Percentiles rank a stretch among this genome's conserved stretches.
phyloP scores from a whole-genome alignment of 2,329 filamentous ascomycete genomes.

The Stagonosporopsis vannaccii region DNA sequence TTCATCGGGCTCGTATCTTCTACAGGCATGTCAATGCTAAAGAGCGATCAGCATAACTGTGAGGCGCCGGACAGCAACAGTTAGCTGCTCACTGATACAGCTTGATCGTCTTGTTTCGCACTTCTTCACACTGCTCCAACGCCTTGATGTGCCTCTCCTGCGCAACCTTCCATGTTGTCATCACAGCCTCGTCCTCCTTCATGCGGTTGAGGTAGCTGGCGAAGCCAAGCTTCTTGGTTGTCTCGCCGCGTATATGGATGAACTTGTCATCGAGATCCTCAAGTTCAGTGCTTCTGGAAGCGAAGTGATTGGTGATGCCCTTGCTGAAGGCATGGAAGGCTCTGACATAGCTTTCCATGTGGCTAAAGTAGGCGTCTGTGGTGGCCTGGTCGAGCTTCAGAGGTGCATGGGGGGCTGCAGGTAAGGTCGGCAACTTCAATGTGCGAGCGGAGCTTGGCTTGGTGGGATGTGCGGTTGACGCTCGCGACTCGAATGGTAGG shows the following conservation, averaged over 20 bases:
- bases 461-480: slow-evolving; percentile 55
- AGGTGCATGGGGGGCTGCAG: slow-evolving; percentile 57
- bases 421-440: slow-evolving; percentile 60
- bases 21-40: neutral
- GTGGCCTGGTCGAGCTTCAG: slow-evolving; percentile 55
- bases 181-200: slow-evolving; percentile 69
- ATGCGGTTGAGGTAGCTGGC: slow-evolving; percentile 66
- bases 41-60: slow-evolving; percentile 1
- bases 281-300: slow-evolving; percentile 57
- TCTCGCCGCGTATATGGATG: slow-evolving; percentile 61
- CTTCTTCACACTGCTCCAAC: slow-evolving; percentile 51
- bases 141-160: slow-evolving; percentile 67
- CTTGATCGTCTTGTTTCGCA: slow-evolving; percentile 42
- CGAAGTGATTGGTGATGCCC: slow-evolving; percentile 64
- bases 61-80: neutral
- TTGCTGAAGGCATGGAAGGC: slow-evolving; percentile 65
- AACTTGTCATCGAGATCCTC: slow-evolving; percentile 55
- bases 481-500: slow-evolving; percentile 66
- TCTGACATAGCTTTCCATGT: slow-evolving; percentile 63
- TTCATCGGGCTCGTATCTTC: slow-evolving; percentile 14
- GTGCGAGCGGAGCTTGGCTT: slow-evolving; percentile 49
- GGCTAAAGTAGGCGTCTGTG: slow-evolving; percentile 60
- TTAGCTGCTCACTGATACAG: slow-evolving; percentile 26
- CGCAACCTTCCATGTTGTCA: slow-evolving; percentile 66
- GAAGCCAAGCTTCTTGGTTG: slow-evolving; percentile 58